Percentiles rank a stretch among this genome's conserved stretches.
phyloP scores from a whole-genome alignment of 1,139 yeast species.

The Saccharomyces hybrid region DNA sequence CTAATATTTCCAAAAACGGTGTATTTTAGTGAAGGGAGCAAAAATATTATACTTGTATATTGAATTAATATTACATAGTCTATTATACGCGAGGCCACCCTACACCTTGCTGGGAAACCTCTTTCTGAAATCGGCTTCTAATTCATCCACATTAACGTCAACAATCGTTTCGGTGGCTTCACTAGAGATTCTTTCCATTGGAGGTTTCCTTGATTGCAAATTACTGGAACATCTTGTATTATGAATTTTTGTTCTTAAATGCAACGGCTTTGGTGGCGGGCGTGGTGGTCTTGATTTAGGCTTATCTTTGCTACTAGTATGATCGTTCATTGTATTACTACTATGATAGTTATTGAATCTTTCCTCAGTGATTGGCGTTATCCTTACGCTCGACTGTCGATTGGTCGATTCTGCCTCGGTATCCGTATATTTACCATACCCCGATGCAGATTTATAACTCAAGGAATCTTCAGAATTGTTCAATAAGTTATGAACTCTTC shows the following conservation, averaged over 20 bases:
- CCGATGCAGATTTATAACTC: conserved; percentile 43
- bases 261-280: conserved; percentile 14
- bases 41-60: neutral
- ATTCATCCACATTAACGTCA: conserved; percentile 14
- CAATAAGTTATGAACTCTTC: conserved; percentile 48
- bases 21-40: neutral
- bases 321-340: neutral
- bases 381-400: neutral
- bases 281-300: conserved; percentile 1
- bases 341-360: neutral
- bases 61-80: neutral
- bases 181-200: conserved; percentile 6
- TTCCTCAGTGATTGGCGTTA: neutral
- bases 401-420: conserved; percentile 4
- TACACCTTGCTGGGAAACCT: conserved; percentile 21
- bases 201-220: neutral
- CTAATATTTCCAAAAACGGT: neutral
- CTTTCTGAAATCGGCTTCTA: conserved; percentile 16
- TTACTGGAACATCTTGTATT: neutral
- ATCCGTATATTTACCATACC: conserved; percentile 53
- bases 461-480: conserved; percentile 35
- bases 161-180: conserved; percentile 9
- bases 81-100: neutral
- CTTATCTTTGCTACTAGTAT: neutral
- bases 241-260: conserved; percentile 5